Evolutionary conservation across 2,329 filamentous ascomycete species (phyloP), one percentile per base, ranked within the genome.

Genomic region (Huntiella savannae): DNA sequence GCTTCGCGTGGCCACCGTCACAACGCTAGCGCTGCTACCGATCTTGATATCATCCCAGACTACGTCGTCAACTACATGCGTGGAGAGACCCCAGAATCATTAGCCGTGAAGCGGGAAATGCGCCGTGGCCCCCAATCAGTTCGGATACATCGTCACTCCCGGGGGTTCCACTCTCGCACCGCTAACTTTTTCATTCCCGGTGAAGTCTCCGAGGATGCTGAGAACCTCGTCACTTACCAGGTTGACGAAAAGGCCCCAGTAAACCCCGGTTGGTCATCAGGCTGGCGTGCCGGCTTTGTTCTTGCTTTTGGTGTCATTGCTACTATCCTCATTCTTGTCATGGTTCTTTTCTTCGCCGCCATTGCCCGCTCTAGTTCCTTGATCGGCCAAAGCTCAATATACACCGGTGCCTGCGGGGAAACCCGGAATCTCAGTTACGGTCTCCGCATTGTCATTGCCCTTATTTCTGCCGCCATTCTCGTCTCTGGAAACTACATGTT

Each of bases 1-100:
- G 35, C 42, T 6, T 45, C 38, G 4, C 40, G 43, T 11, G 34
- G 47, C 13, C 47, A 48, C 34, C 46, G 36, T 11, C 46, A 49
- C 40, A 49, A 42, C 33, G 39, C 57, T 17, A 57, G 56, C 13
- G 57, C 53, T 45, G 52, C 58, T 17, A 58, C 65, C 22, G 61
- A 65, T 47, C 60, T 59, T 47, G 63, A 66, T 46, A 61, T 72
- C 32, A 63, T 73, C 12, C 70, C 70, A 6, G 70, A 73, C 56
- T 73, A 73, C 52, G 65, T 73, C 36, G 61, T 70, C 51, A 67
- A 71, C 55, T 73, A 68, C 54, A 61, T 73, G 50, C 64, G 69
- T 36, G 69, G 69, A 40, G 70, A 73, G 56, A 73, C 69, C 2
- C 69, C 70, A 11, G 69, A 72, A 55, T 65, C 63, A 28, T 54